These are phyloP conservation scores for Maudiozyma humilis DNA, from an alignment of 1,139 yeast species.

Conservation along the genomic window DNA sequence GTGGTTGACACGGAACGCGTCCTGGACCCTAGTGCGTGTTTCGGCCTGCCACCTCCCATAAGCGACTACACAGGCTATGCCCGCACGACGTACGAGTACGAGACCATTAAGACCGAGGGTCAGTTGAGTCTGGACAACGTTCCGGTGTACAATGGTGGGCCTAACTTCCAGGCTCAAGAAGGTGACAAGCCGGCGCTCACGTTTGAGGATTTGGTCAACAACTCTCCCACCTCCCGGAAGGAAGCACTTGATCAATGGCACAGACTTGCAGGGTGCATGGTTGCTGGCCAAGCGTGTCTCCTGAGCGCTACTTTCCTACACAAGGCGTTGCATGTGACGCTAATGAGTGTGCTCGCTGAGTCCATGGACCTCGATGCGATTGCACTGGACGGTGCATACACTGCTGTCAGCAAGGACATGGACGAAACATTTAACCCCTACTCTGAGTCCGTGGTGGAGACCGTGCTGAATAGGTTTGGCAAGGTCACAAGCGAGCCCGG, in stretches of 20 bases:
- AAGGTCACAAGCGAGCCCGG: conserved; percentile 5
- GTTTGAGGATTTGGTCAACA: conserved; percentile 36
- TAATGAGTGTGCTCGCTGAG: conserved; percentile 45
- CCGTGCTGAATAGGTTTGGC: conserved; percentile 44
- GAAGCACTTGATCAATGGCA: conserved; percentile 53
- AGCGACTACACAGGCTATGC: conserved; percentile 37
- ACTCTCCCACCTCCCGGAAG: conserved; percentile 47
- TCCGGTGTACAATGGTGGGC: conserved; percentile 44
- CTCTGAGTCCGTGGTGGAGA: conserved; percentile 35
- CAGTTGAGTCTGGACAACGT: conserved; percentile 37
- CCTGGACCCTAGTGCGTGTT: conserved; percentile 5
- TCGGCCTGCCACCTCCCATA: conserved; percentile 22
- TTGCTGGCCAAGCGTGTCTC: conserved; percentile 36
- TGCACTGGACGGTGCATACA: conserved; percentile 22
- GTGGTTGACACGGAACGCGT: conserved; percentile 12
- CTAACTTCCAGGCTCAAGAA: conserved; percentile 8
- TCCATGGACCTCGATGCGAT: conserved; percentile 33
- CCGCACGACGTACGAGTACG: conserved; percentile 43
- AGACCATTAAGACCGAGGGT: conserved; percentile 40
- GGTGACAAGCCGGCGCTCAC: neutral
- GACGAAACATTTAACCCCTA: conserved; percentile 25
- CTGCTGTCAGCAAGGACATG: conserved; percentile 25
- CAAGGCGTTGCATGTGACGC: conserved; percentile 36
- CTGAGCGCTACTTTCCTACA: conserved; percentile 34
- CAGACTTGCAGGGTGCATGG: conserved; percentile 47